phyloP scores from a whole-genome alignment of 75 land plant genomes.

The Isoetes taiwanensis region DNA sequence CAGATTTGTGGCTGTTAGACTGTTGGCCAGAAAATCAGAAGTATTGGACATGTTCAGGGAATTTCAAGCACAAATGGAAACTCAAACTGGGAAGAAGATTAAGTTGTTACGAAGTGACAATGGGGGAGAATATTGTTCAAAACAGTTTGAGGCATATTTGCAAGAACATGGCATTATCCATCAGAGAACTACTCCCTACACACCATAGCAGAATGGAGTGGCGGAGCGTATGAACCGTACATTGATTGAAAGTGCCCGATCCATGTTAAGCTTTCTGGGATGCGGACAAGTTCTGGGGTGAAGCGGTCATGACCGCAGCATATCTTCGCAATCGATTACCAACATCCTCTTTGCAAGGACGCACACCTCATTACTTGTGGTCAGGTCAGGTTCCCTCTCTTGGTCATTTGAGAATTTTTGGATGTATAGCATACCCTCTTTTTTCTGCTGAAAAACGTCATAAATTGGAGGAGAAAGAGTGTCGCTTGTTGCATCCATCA shows the following conservation, averaged over 20 bases:
- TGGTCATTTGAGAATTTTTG: no score
- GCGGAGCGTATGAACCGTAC: conserved; percentile 23
- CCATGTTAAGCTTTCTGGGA: not conserved
- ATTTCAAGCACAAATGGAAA: conserved; percentile 10
- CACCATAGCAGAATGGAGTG: not conserved
- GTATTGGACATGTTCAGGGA: not conserved
- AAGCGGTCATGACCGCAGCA: conserved; percentile 1
- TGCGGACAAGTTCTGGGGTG: conserved; percentile 5
- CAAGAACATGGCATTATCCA: conserved; percentile 5
- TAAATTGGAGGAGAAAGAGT: no score
- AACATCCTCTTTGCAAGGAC: no score
- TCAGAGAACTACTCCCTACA: conserved; percentile 11
- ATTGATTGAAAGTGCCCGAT: conserved; percentile 9
- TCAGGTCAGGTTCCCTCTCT: no score
- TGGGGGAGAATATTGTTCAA: conserved; percentile 16
- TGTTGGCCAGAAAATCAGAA: not conserved
- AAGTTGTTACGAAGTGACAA: conserved; percentile 11
- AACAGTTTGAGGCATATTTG: not conserved
- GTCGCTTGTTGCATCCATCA: no score
- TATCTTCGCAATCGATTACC: no score
- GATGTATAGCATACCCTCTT: no score
- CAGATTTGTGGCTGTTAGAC: not conserved
- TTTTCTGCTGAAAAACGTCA: no score
- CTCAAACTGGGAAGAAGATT: not conserved
- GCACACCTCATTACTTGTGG: no score